Base-by-base conservation (phyloP, 2,329 filamentous ascomycete genomes). In the Aureobasidium melanogenum region DNA sequence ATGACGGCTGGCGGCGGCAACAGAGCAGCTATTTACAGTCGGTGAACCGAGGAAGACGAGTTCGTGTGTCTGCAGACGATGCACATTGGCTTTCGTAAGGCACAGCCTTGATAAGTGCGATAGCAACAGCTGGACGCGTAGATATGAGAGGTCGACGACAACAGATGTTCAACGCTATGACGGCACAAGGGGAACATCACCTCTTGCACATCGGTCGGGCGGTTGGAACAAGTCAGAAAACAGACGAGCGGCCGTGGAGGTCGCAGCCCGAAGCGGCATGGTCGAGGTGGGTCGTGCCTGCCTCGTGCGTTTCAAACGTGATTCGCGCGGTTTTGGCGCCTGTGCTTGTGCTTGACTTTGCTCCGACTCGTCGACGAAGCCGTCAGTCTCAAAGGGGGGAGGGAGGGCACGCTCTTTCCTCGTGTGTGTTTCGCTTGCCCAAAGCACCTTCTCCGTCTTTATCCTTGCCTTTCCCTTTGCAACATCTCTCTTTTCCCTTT, bases 271-370 rank as follows among this genome's bases (percentile, higher is more conserved):
- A 43, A 55, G 51, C 38, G 51, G 51, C 36, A 41, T 55, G 38
- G 51, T 55, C 51, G 10, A 10, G 12, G 52, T 56, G 52, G 39
- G 52, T 54, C 51, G 51, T 51, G 48, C 47, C 28, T 52, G 48
- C 51, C 34, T 54, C 51, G 51, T 56, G 52, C 52, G 52, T 56
- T 56, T 56, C 52, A 54, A 54, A 54, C 51, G 51, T 54, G 51
- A 54, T 54, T 54, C 51, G 51, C 51, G 51, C 51, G 46, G 46
- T 44, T 56, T 56, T 43, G 52, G 39, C 39, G 52, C 52, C 41
- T 44, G 52, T 44, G 39, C 52, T 56, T 44, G 52, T 34, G 39
- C 52, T 54, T 56, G 39, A 56, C 38, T 56, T 56, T 56, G 52
- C 39, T 56, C 52, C 52, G 52, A 56, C 52, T 56, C 39, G 52